Evolutionary conservation across 306 rosid species (phyloP).

Genomic region (Malus sieversii): DNA sequence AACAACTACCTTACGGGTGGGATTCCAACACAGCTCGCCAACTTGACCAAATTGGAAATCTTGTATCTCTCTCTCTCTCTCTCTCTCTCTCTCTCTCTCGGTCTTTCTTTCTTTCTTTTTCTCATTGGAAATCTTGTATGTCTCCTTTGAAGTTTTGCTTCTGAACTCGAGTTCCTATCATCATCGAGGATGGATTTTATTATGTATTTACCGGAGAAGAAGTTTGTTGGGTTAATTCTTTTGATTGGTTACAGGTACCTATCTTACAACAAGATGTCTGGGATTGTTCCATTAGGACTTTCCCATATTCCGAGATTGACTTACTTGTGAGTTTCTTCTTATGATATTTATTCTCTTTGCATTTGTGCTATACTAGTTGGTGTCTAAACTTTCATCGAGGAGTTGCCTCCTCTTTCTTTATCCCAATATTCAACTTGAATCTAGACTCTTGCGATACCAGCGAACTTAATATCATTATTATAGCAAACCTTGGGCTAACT

Average conservation of each 20-base stretch:
- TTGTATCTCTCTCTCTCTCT: conserved; percentile 44
- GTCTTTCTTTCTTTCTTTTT: not conserved
- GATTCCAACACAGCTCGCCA: conserved; percentile 89
- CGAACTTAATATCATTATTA: not conserved
- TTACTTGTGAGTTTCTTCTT: conserved; percentile 67
- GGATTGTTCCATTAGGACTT: conserved; percentile 72
- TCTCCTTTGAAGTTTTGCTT: too few species aligned
- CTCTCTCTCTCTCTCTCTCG: not conserved
- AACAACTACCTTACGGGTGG: conserved; percentile 94
- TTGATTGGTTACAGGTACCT: conserved; percentile 59
- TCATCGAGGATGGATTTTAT: not conserved
- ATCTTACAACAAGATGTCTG: conserved; percentile 90
- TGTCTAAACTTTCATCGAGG: not conserved
- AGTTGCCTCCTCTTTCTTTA: not conserved
- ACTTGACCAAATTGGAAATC: conserved; percentile 86
- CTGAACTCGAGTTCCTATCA: not conserved
- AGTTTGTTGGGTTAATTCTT: not conserved
- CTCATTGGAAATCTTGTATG: not conserved
- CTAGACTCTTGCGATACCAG: not conserved
- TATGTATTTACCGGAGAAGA: not conserved
- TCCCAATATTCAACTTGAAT: not conserved
- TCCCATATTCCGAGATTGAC: conserved; percentile 81
- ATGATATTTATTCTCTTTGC: not conserved
- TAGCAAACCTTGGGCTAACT: not conserved
- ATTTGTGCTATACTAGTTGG: conserved; percentile 6